Conservation (phyloP, 768 basidiomycete species). For the Suillus clintonianus region DNA sequence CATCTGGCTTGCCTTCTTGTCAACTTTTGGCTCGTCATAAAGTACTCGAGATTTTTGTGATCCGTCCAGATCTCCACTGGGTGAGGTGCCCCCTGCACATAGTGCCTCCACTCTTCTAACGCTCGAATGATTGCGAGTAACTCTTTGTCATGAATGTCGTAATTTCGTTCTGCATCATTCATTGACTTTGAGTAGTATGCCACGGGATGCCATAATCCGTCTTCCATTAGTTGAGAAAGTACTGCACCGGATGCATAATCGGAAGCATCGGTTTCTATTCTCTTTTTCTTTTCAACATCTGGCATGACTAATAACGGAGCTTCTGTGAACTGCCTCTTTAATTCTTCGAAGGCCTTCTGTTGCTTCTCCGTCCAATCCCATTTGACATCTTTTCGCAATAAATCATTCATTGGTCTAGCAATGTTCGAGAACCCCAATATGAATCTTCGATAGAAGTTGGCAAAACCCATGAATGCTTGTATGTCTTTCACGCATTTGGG, state of each 20-base stretch:
- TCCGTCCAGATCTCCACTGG: slow-evolving; percentile 10
- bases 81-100: not conserved
- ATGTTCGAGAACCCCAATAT: slow-evolving; percentile 29
- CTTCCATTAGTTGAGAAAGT: not conserved
- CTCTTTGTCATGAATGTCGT: slow-evolving; percentile 38
- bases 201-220: slow-evolving; percentile 28
- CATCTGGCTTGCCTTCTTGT: slow-evolving; percentile 15
- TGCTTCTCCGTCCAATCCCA: slow-evolving; percentile 27
- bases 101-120: not conserved
- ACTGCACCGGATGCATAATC: not conserved
- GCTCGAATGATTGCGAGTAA: not conserved
- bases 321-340: slow-evolving; percentile 30
- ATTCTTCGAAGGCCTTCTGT: slow-evolving; percentile 26
- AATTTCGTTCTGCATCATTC: slow-evolving; percentile 37
- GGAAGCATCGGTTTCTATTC: not conserved
- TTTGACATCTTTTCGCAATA: slow-evolving; percentile 23
- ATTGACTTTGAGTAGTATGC: slow-evolving; percentile 31
- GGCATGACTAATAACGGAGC: slow-evolving; percentile 23
- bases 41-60: slow-evolving; percentile 42
- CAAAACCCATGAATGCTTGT: slow-evolving; percentile 28
- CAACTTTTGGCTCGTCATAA: slow-evolving; percentile 30
- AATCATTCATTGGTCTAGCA: slow-evolving; percentile 24
- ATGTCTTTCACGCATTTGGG: slow-evolving; percentile 20
- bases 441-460: slow-evolving; percentile 33
- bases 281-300: not conserved